Evolutionary conservation across 371 early-diverging fungal species (phyloP), one percentile per base, ranked within the genome.

Genomic region (Haplosporangium sp.): DNA sequence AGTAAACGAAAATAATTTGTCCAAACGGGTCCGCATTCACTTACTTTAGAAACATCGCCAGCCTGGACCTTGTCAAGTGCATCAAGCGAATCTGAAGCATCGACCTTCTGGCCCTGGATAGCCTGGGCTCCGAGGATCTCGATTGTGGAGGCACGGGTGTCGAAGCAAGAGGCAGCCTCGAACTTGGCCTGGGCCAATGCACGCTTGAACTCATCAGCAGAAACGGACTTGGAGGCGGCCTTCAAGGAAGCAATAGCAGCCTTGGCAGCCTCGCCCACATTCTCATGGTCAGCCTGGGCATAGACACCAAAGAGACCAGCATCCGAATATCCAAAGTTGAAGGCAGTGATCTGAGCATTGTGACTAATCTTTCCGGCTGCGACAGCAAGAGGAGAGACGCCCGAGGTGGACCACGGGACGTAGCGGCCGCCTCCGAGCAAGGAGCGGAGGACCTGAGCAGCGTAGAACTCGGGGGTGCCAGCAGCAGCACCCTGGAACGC

Each of bases 291-390:
- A 50, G 92, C 89, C 50, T 90, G 83, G 40, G 92, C 88, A 60
- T 91, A 84, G 66, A 98, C 82, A 69, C 97, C 99, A 74, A 98
- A 91, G 59, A 98, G 87, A 70, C 95, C 96, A 62, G 97, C 94
- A 84, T 97, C 98, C 21, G 95, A 92, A 89, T 97, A 97, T 38
- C 92, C 86, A 62, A 89, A 83, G 83, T 92, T 90, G 87, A 98
- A 96, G 50, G 96, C 91, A 73, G 89, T 82, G 64, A 94, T 85
- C 43, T 83, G 54, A 59, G 91, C 82, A 69, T 83, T 87, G 57
- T 81, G 64, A 42, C 82, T 79, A 40, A 86, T 79, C 82, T 86
- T 83, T 72, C 87, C 81, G 58, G 94, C 89, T 47, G 91, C 85
- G 62, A 86, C 84, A 62, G 92, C 86, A 56, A 96, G 87, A 23